These are phyloP conservation scores for Keithomyces neogunnii DNA, from an alignment of 2,329 filamentous ascomycete species.

Conservation along the genomic window DNA sequence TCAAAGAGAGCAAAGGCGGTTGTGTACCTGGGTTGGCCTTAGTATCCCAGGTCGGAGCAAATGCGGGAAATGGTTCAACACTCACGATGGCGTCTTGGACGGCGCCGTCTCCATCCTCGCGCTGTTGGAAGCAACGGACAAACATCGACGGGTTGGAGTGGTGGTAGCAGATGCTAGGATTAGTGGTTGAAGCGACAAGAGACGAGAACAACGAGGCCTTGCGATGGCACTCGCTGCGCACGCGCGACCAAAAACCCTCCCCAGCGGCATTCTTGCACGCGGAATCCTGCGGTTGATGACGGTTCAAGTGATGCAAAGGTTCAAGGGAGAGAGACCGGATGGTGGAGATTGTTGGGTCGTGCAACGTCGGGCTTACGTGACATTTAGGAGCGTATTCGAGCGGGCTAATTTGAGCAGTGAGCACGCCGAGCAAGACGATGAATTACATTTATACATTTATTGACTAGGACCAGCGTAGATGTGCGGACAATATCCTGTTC, in stretches of 20 bases:
- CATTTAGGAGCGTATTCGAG: no score
- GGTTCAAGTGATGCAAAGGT: not conserved
- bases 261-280: not conserved
- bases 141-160: not conserved
- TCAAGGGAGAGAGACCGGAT: not conserved
- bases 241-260: not conserved
- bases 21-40: not conserved
- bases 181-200: not conserved
- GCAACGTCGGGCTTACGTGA: not conserved
- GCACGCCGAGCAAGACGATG: no score
- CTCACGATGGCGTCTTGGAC: not conserved
- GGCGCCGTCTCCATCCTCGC: not conserved
- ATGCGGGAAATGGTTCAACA: not conserved
- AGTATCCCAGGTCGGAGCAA: no score
- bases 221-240: not conserved
- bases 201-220: not conserved
- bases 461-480: no score
- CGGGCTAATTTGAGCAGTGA: no score
- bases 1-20: slow-evolving; percentile 1
- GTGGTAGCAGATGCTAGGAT: not conserved
- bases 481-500: no score
- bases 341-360: not conserved
- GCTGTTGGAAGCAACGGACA: not conserved
- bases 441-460: no score
- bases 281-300: not conserved